These are phyloP conservation scores for Naganishia kalamii DNA, from an alignment of 768 basidiomycete species.

Conservation along the genomic window DNA sequence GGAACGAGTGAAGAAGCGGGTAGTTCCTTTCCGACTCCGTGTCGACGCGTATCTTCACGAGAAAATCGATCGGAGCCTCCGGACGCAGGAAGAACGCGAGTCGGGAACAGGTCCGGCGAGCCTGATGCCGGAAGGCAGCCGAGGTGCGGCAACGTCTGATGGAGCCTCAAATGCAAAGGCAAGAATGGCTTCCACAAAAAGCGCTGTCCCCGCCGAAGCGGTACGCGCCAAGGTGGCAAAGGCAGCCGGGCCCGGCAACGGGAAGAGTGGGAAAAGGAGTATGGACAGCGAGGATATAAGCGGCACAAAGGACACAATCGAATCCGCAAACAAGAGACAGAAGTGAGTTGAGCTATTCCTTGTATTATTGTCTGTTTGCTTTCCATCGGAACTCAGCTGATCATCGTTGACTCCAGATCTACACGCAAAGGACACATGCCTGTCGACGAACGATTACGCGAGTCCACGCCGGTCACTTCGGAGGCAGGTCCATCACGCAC, in stretches of 20 bases:
- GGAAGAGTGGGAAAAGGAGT: not conserved
- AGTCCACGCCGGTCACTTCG: not conserved
- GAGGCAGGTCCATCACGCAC: slow-evolving; percentile 6
- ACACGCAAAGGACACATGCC: slow-evolving; percentile 2
- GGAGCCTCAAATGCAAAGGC: not conserved
- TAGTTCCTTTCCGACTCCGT: not conserved
- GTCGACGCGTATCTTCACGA: slow-evolving; percentile 14
- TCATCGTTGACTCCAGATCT: not conserved
- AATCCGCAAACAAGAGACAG: not conserved
- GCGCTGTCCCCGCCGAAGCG: too few species aligned
- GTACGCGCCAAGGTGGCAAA: not conserved
- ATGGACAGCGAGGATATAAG: not conserved
- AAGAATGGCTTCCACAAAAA: not conserved
- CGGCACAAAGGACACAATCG: not conserved
- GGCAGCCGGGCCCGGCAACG: not conserved
- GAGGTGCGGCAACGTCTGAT: not conserved
- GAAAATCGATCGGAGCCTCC: not conserved
- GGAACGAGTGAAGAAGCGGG: slow-evolving; percentile 18
- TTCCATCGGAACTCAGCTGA: not conserved
- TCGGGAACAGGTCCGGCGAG: not conserved
- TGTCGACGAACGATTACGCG: not conserved
- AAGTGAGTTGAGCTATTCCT: not conserved
- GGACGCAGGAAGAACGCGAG: slow-evolving; percentile 6
- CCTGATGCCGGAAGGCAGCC: not conserved
- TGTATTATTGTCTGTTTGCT: not conserved